Evolutionary conservation across 371 early-diverging fungal genomes (phyloP).

Genomic region (Mortierella sp.): DNA sequence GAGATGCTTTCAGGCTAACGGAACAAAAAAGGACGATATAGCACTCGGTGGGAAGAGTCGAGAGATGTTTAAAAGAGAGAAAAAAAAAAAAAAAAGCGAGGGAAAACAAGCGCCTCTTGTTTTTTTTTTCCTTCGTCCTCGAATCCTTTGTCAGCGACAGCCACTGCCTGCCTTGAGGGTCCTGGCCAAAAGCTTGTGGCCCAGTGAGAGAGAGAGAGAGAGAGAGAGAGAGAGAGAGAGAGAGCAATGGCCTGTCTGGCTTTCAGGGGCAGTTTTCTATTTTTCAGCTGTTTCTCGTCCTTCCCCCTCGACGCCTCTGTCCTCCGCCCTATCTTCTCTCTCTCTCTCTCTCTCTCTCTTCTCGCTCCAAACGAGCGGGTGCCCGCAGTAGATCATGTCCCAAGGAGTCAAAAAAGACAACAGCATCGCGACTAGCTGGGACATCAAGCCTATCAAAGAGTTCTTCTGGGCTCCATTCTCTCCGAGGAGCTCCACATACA

Average conservation of each 20-base stretch:
- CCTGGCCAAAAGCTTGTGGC: too few relatives aligned
- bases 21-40: background rate
- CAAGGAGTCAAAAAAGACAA: background rate
- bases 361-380: background rate
- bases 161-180: too few relatives aligned
- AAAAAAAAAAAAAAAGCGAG: background rate
- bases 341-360: background rate
- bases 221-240: too few relatives aligned
- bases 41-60: background rate
- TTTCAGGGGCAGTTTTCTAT: background rate
- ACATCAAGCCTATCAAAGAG: background rate
- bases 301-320: background rate
- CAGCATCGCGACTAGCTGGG: background rate
- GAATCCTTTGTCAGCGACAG: too few relatives aligned
- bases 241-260: background rate
- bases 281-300: too few relatives aligned
- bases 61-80: background rate
- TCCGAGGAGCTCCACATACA: background rate
- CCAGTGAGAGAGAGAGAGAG: too few relatives aligned
- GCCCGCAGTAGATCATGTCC: too few relatives aligned
- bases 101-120: background rate
- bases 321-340: background rate
- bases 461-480: background rate
- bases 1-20: background rate
- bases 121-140: too few relatives aligned